Conservation (phyloP, 805 yeast genomes). For the Pichia nakasei region DNA sequence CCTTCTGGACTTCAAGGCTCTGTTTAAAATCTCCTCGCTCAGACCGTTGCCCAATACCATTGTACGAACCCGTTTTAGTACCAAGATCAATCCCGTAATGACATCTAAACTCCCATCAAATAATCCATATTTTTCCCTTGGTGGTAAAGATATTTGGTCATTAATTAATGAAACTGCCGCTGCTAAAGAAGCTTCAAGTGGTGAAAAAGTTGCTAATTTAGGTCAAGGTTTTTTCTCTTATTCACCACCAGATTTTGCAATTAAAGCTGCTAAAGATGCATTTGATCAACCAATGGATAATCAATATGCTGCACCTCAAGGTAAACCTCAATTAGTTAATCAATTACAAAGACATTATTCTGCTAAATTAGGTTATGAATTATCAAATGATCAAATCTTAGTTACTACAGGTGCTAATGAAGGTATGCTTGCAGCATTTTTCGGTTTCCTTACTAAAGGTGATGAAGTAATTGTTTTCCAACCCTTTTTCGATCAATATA, state of each 20-base stretch:
- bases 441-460: slow-evolving; percentile 76
- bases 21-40: not conserved
- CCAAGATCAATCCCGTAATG: not conserved
- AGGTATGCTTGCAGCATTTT: slow-evolving; percentile 78
- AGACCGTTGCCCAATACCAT: not conserved
- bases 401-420: slow-evolving; percentile 97
- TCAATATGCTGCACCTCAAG: slow-evolving; percentile 89
- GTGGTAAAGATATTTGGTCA: slow-evolving; percentile 89
- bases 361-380: slow-evolving; percentile 48
- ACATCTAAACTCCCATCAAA: slow-evolving; percentile 32
- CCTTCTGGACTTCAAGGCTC: not conserved
- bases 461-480: slow-evolving; percentile 96
- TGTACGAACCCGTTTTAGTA: not conserved
- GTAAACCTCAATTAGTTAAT: slow-evolving; percentile 66
- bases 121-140: slow-evolving; percentile 62
- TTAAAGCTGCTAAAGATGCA: slow-evolving; percentile 71
- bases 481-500: slow-evolving; percentile 96
- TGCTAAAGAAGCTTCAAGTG: slow-evolving; percentile 56
- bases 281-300: slow-evolving; percentile 65
- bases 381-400: slow-evolving; percentile 54
- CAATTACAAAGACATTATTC: slow-evolving; percentile 67
- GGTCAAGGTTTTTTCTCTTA: slow-evolving; percentile 98
- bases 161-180: slow-evolving; percentile 94
- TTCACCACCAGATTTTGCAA: slow-evolving; percentile 90
- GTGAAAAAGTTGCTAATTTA: slow-evolving; percentile 75